Evolutionary conservation across 2,329 filamentous ascomycete species (phyloP).

Genomic region (Fonsecaea nubica): DNA sequence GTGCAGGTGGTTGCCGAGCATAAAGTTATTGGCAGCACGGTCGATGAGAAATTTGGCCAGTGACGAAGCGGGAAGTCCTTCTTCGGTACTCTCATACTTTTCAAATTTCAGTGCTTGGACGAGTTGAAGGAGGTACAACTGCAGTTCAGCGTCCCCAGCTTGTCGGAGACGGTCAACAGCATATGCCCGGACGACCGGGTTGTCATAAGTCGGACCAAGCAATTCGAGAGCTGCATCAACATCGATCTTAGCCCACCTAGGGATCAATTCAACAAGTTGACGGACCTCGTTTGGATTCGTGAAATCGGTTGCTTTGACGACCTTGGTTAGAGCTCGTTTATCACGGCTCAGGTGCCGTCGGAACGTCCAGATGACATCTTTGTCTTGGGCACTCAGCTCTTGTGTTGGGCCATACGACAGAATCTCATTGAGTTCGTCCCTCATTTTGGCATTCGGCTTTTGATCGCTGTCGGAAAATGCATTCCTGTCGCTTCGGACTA

Average conservation of each 20-base stretch:
- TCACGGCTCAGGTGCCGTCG: slow-evolving; percentile 91
- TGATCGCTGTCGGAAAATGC: slow-evolving; percentile 94
- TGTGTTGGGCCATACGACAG: slow-evolving; percentile 93
- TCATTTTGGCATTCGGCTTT: slow-evolving; percentile 93
- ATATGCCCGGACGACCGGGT: slow-evolving; percentile 85
- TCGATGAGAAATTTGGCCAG: slow-evolving; percentile 88
- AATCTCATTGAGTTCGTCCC: slow-evolving; percentile 90
- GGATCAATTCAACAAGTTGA: slow-evolving; percentile 86
- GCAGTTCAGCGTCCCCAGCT: slow-evolving; percentile 87
- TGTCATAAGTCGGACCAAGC: slow-evolving; percentile 89
- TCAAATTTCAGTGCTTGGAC: slow-evolving; percentile 97
- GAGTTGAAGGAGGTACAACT: slow-evolving; percentile 89
- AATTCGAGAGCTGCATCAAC: slow-evolving; percentile 93
- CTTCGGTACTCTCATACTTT: slow-evolving; percentile 70
- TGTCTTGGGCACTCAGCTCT: slow-evolving; percentile 84
- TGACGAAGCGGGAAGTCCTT: slow-evolving; percentile 76
- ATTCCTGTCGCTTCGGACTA: slow-evolving; percentile 90
- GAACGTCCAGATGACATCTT: slow-evolving; percentile 97
- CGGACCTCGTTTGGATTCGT: slow-evolving; percentile 81
- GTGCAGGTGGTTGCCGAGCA: slow-evolving; percentile 91
- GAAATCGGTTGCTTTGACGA: slow-evolving; percentile 98
- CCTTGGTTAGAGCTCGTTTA: slow-evolving; percentile 91
- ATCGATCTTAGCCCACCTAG: slow-evolving; percentile 95
- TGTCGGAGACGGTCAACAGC: slow-evolving; percentile 91
- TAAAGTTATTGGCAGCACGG: slow-evolving; percentile 84